These are phyloP conservation scores for Ulmus americana DNA, from an alignment of 331 rosid genomes.

Conservation along the genomic window DNA sequence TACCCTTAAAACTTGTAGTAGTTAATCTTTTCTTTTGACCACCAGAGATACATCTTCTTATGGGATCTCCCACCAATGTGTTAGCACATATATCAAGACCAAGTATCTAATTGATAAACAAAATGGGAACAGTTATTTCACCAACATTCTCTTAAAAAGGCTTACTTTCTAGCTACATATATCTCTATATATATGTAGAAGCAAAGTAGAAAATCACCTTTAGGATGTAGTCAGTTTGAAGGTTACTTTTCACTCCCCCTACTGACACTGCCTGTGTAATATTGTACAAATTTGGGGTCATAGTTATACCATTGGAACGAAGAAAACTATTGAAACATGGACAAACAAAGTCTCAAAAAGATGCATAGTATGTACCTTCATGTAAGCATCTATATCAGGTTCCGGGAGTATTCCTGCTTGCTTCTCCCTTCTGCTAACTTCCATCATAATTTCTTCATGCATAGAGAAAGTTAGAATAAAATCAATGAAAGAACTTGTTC, in stretches of 20 bases:
- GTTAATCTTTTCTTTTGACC: constrained; percentile 83
- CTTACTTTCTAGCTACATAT: background rate
- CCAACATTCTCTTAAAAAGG: background rate
- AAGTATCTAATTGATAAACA: constrained; percentile 42
- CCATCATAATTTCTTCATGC: constrained; percentile 47
- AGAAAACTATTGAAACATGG: background rate
- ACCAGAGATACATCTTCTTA: constrained; percentile 73
- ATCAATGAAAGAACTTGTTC: background rate
- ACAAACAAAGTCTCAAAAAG: background rate
- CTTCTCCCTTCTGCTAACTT: constrained; percentile 57
- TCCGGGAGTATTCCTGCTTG: constrained; percentile 68
- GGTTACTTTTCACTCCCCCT: constrained; percentile 50
- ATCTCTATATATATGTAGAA: background rate
- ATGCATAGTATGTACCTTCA: constrained; percentile 49
- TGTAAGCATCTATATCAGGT: constrained; percentile 72
- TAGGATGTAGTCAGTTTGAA: constrained; percentile 63
- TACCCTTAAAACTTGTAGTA: constrained; percentile 19
- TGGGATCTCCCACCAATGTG: constrained; percentile 58
- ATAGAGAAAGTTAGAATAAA: background rate
- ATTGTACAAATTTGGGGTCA: background rate
- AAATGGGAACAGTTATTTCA: background rate
- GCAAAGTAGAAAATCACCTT: constrained; percentile 36
- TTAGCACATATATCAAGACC: constrained; percentile 78
- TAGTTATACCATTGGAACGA: background rate
- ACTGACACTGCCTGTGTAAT: constrained; percentile 68